Evolutionary conservation across 2,329 filamentous ascomycete species (phyloP).

Genomic region (Trichoderma polysporum): DNA sequence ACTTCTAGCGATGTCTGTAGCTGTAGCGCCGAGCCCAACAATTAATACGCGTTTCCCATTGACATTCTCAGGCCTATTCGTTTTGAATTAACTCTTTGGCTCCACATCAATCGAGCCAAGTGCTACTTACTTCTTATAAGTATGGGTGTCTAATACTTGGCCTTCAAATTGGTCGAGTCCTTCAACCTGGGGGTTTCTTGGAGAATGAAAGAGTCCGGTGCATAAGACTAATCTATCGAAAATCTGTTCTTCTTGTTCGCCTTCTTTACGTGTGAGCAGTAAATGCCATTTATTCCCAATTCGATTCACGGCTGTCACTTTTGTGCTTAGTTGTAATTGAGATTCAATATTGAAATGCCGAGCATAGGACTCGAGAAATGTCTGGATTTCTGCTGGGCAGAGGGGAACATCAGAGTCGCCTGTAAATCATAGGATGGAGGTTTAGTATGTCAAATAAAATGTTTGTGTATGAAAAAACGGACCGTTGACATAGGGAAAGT

Average conservation of each 20-base stretch:
- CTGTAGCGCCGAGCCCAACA: constrained; percentile 45
- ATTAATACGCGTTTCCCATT: constrained; percentile 42
- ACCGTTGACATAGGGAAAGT: not conserved
- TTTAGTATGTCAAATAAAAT: not conserved
- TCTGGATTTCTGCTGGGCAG: not conserved
- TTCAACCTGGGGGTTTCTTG: not conserved
- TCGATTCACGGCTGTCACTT: not conserved
- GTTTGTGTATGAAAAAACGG: not conserved
- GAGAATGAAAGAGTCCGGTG: not conserved
- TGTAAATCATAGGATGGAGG: not conserved
- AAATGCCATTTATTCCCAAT: not conserved
- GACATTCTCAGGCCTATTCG: constrained; percentile 25
- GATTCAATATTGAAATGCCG: not conserved
- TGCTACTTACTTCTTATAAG: not conserved
- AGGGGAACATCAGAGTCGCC: not conserved
- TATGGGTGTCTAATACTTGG: not conserved
- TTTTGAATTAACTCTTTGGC: not conserved
- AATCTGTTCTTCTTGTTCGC: not conserved
- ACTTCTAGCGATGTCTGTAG: constrained; percentile 31
- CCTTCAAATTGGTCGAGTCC: not conserved
- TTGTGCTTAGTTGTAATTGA: not conserved
- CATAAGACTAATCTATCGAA: not conserved
- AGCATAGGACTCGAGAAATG: not conserved
- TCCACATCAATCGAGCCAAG: not conserved
- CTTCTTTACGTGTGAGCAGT: not conserved